phyloP scores from a whole-genome alignment of 202 grass and related monocot species.

The Dendrocalamus latiflorus region DNA sequence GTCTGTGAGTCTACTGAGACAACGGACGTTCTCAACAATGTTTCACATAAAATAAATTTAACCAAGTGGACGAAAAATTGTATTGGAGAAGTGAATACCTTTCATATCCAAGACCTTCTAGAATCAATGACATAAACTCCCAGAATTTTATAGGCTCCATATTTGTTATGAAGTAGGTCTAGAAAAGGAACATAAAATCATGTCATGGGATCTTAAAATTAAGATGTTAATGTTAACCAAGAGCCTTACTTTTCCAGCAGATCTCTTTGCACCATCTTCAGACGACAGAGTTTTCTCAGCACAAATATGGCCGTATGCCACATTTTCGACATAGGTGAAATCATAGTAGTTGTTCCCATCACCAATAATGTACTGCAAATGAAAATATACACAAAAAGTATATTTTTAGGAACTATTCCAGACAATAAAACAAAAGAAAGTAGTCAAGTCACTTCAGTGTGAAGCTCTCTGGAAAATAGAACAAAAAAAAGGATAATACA shows the following conservation, averaged over 20 bases:
- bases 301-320: no score
- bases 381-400: background rate
- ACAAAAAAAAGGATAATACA: background rate
- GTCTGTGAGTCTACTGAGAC: background rate
- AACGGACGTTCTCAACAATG: background rate
- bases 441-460: background rate
- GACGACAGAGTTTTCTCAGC: no score
- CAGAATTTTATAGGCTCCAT: no score
- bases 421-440: background rate
- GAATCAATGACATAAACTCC: no score
- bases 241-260: no score
- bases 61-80: background rate
- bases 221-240: no score
- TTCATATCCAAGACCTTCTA: conserved; percentile 97
- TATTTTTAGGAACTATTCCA: background rate
- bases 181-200: no score
- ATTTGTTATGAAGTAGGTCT: no score
- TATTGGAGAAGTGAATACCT: conserved; percentile 41
- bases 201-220: no score
- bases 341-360: conserved; percentile 89
- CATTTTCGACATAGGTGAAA: no score
- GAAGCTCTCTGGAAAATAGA: background rate
- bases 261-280: no score
- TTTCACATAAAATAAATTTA: background rate
- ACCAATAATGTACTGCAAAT: conserved; percentile 78